A percentile compares a stretch with the other conserved stretches of the same genome.
phyloP scores from a whole-genome alignment of 148 eudicot genomes.

The Fagopyrum tataricum region DNA sequence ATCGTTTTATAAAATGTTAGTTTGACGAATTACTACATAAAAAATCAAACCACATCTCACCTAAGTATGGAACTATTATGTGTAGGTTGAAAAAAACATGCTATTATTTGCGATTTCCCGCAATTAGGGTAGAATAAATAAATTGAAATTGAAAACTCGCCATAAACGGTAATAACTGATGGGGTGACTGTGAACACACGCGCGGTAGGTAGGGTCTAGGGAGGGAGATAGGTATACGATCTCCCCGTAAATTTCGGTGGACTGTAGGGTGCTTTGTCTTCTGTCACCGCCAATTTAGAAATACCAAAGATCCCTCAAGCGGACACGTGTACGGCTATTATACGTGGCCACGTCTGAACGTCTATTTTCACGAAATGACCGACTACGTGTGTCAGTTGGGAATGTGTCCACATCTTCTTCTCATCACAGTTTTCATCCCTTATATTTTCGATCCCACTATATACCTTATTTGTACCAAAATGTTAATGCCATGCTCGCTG shows the following conservation, averaged over 20 bases:
- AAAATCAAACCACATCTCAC: no score
- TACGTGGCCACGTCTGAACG: not conserved
- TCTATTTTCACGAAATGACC: not conserved
- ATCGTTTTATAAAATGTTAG: no score
- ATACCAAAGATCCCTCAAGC: not conserved
- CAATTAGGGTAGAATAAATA: no score
- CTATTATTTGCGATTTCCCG: no score
- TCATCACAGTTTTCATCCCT: not conserved
- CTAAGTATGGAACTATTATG: no score
- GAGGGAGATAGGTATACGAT: not conserved
- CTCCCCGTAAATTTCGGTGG: constrained; percentile 1
- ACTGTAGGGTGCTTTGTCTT: not conserved
- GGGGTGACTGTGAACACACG: not conserved
- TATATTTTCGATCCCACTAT: not conserved
- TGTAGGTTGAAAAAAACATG: no score
- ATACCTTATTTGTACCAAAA: not conserved
- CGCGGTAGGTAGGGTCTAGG: not conserved
- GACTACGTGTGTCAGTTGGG: constrained; percentile 4
- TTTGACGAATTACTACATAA: no score
- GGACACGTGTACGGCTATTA: not conserved
- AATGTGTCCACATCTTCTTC: constrained; percentile 8
- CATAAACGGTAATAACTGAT: not conserved
- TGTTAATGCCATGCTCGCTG: not conserved
- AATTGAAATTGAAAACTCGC: no score
- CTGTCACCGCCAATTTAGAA: constrained; percentile 4